Conservation (phyloP, 2,329 filamentous ascomycete species). For the Graphium sp. region DNA sequence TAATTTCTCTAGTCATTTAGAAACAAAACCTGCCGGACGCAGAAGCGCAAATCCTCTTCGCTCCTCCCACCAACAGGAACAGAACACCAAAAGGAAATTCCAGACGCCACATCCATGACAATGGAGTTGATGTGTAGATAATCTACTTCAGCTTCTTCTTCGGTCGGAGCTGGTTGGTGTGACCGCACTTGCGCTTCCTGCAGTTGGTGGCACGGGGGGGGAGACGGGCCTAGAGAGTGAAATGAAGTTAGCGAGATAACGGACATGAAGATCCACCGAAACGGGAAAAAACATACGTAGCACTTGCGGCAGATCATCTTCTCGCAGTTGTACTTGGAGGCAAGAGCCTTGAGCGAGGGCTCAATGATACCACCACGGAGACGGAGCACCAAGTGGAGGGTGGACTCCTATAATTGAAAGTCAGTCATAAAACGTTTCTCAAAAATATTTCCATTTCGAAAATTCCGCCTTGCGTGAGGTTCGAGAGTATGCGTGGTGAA, state of each 20-base stretch:
- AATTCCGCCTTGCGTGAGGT: too few relatives aligned
- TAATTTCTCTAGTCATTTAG: not conserved
- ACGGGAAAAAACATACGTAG: slow-evolving; percentile 53
- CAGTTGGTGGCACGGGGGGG: slow-evolving; percentile 99
- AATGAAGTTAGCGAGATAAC: not conserved
- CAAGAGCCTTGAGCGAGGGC: slow-evolving; percentile 94
- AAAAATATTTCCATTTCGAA: too few relatives aligned
- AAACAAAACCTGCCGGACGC: slow-evolving; percentile 1
- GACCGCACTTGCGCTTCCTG: slow-evolving; percentile 99
- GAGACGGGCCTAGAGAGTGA: slow-evolving; percentile 47
- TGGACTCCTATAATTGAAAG: slow-evolving; percentile 61
- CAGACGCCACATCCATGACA: slow-evolving; percentile 25
- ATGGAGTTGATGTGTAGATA: slow-evolving; percentile 6
- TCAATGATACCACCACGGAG: slow-evolving; percentile 99
- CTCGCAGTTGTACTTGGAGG: slow-evolving; percentile 99
- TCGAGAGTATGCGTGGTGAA: too few relatives aligned
- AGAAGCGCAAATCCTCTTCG: slow-evolving; percentile 11
- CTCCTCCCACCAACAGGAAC: slow-evolving; percentile 20
- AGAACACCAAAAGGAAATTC: slow-evolving; percentile 13
- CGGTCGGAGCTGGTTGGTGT: slow-evolving; percentile 99
- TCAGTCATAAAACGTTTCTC: slow-evolving; percentile 17
- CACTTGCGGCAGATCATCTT: slow-evolving; percentile 99
- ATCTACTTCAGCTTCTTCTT: slow-evolving; percentile 98
- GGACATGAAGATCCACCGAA: not conserved
- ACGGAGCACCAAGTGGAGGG: slow-evolving; percentile 94